These are phyloP conservation scores for Aspergillus neoniger DNA, from an alignment of 2,329 filamentous ascomycete species.

Conservation along the genomic window DNA sequence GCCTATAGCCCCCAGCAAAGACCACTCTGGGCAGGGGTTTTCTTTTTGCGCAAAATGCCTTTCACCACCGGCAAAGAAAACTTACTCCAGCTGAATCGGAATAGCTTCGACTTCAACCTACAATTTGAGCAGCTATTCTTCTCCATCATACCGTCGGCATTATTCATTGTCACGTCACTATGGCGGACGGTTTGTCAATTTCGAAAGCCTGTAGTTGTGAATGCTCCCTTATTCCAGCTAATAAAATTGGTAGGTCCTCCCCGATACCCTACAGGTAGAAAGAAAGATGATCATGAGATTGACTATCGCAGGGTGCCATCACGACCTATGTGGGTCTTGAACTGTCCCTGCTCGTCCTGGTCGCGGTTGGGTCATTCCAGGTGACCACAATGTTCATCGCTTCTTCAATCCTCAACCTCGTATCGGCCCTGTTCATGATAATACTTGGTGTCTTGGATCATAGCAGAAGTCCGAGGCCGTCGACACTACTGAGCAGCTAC, in stretches of 20 bases:
- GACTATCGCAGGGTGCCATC: background rate
- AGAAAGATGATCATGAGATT: too few relatives aligned
- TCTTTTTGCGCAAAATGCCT: background rate
- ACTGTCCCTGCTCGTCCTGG: slow-evolving; percentile 31
- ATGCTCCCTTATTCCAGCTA: slow-evolving; percentile 30
- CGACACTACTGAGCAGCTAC: slow-evolving; percentile 45
- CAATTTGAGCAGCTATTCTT: slow-evolving; percentile 19
- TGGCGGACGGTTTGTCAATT: slow-evolving; percentile 31
- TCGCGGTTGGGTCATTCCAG: slow-evolving; percentile 7
- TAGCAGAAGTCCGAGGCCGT: slow-evolving; percentile 40
- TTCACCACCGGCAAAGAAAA: background rate
- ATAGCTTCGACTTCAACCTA: slow-evolving; percentile 18
- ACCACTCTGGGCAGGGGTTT: too few relatives aligned
- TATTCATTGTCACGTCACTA: slow-evolving; percentile 24
- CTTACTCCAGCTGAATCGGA: slow-evolving; percentile 12
- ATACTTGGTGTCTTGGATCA: slow-evolving; percentile 36
- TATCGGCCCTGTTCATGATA: slow-evolving; percentile 23
- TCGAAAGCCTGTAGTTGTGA: slow-evolving; percentile 34
- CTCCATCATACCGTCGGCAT: slow-evolving; percentile 16
- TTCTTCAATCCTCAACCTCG: slow-evolving; percentile 29
- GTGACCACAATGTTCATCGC: slow-evolving; percentile 32
- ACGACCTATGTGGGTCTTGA: slow-evolving; percentile 7
- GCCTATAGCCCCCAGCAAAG: too few relatives aligned
- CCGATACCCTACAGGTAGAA: too few relatives aligned
- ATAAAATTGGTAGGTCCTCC: slow-evolving; percentile 29